Conservation (phyloP, 2,329 filamentous ascomycete genomes). For the Rutstroemia sp. region DNA sequence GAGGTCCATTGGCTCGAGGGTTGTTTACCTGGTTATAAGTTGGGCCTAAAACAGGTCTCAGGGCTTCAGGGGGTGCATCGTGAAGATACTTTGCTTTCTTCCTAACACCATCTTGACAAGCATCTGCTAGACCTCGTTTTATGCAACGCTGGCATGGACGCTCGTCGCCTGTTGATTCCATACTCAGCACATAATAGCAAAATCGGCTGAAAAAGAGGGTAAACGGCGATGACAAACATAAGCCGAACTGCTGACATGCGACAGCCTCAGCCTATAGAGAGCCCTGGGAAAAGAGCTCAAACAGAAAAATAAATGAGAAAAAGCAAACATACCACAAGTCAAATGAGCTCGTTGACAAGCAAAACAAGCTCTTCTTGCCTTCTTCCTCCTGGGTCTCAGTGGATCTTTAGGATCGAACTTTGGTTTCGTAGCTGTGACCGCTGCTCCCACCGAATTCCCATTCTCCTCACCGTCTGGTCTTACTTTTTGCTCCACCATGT, state of each 20-base stretch:
- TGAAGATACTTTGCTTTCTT: constrained; percentile 99
- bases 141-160: constrained; percentile 90
- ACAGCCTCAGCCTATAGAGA: not conserved
- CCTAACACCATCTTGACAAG: constrained; percentile 90
- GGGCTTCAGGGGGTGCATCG: constrained; percentile 82
- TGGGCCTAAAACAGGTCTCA: constrained; percentile 76
- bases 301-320: constrained; percentile 7
- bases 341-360: constrained; percentile 95
- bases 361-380: constrained; percentile 90
- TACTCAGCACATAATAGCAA: constrained; percentile 5
- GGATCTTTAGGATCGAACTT: constrained; percentile 84
- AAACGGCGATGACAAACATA: constrained; percentile 1
- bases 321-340: constrained; percentile 79
- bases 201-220: not conserved
- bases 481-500: constrained; percentile 29
- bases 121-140: constrained; percentile 83
- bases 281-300: not conserved
- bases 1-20: constrained; percentile 17
- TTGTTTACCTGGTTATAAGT: constrained; percentile 54
- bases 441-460: constrained; percentile 31
- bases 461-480: constrained; percentile 27
- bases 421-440: constrained; percentile 43
- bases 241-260: constrained; percentile 7
- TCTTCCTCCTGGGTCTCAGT: constrained; percentile 82
- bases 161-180: constrained; percentile 66